Evolutionary conservation across 2,329 filamentous ascomycete genomes (phyloP).

Genomic region (Colletotrichum sidae): DNA sequence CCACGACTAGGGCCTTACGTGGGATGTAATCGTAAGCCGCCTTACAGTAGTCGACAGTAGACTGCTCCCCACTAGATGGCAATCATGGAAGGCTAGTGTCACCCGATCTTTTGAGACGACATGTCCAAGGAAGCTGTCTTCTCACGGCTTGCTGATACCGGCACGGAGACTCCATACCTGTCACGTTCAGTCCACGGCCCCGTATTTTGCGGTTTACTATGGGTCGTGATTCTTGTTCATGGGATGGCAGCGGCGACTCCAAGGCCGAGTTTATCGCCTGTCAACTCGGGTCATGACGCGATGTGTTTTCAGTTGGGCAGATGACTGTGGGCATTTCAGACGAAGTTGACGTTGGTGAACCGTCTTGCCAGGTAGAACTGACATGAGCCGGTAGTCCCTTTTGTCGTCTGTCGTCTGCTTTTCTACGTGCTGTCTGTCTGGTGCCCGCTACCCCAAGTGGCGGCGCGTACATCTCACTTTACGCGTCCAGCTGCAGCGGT

Average conservation of each 20-base stretch:
- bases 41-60: slow-evolving; percentile 3
- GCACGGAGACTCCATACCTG: slow-evolving; percentile 25
- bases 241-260: slow-evolving; percentile 29
- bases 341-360: background rate
- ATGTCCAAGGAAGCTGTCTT: slow-evolving; percentile 9
- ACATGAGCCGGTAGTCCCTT: background rate
- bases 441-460: too few species aligned
- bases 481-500: slow-evolving; percentile 27
- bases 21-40: slow-evolving; percentile 8
- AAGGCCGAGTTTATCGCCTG: slow-evolving; percentile 25
- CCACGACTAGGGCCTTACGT: slow-evolving; percentile 12
- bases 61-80: slow-evolving; percentile 5
- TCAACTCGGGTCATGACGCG: slow-evolving; percentile 34
- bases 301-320: slow-evolving; percentile 24
- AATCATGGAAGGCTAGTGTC: slow-evolving; percentile 15
- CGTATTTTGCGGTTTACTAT: slow-evolving; percentile 14
- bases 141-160: slow-evolving; percentile 23
- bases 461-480: background rate
- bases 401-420: background rate
- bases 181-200: slow-evolving; percentile 33
- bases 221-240: slow-evolving; percentile 34
- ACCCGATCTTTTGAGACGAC: slow-evolving; percentile 18
- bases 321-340: slow-evolving; percentile 19
- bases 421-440: background rate
- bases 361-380: background rate